A percentile compares a stretch with the other conserved stretches of the same genome.
phyloP scores from a whole-genome alignment of 2,329 filamentous ascomycete species.

The Shiraia sp. region DNA sequence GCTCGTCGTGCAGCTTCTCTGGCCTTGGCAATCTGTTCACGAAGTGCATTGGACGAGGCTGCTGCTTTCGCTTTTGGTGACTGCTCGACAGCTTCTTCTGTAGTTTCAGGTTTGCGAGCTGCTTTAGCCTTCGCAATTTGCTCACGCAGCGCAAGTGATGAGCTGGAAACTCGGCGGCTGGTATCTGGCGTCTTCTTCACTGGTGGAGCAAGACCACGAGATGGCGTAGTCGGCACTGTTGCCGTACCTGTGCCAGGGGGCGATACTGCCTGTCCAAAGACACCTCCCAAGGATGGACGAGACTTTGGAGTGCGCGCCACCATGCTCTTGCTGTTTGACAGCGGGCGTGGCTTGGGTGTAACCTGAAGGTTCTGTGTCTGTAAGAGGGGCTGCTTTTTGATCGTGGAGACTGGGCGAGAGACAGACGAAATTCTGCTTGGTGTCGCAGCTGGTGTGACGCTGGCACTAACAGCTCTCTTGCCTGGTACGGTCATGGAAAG shows the following conservation, averaged over 20 bases:
- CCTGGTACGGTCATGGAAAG: constrained; percentile 42
- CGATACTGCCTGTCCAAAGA: constrained; percentile 42
- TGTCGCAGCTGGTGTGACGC: constrained; percentile 25
- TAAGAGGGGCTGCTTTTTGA: constrained; percentile 35
- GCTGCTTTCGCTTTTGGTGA: constrained; percentile 41
- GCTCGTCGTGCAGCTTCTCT: constrained; percentile 68
- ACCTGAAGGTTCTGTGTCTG: constrained; percentile 30
- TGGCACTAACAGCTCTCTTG: constrained; percentile 43
- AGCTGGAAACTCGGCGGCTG: constrained; percentile 59
- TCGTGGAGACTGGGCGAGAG: constrained; percentile 36
- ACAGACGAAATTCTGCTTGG: constrained; percentile 38
- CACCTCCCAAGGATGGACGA: constrained; percentile 35
- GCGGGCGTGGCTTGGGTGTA: constrained; percentile 33
- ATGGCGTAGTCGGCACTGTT: constrained; percentile 19
- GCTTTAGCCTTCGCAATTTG: constrained; percentile 94
- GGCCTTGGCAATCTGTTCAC: constrained; percentile 91
- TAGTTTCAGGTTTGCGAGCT: constrained; percentile 56
- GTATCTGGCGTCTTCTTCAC: constrained; percentile 39
- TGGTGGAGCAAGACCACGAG: constrained; percentile 17
- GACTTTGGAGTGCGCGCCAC: constrained; percentile 38
- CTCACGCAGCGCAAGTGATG: constrained; percentile 80
- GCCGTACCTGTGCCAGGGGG: constrained; percentile 23
- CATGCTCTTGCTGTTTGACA: constrained; percentile 43
- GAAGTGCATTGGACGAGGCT: constrained; percentile 78
- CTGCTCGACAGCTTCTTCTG: constrained; percentile 10